These are phyloP conservation scores for Polygonum aviculare DNA, from an alignment of 148 eudicot genomes.

Conservation along the genomic window DNA sequence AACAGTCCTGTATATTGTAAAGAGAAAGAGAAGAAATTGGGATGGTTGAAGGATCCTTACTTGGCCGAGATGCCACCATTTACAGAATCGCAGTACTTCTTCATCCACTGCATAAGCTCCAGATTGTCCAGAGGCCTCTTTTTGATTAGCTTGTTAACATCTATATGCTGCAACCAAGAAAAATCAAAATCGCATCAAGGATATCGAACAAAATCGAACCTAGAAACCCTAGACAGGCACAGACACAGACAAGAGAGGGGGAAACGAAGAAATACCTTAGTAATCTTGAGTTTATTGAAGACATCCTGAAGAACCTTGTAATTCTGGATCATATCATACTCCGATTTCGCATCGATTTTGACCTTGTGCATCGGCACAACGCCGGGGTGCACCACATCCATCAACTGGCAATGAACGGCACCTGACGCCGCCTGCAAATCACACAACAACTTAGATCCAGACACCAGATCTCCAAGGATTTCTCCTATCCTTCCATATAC, in stretches of 20 bases:
- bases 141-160: slow-evolving; percentile 84
- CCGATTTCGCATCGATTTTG: slow-evolving; percentile 82
- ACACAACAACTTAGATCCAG: background rate
- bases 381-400: slow-evolving; percentile 89
- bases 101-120: slow-evolving; percentile 99
- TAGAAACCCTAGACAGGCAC: background rate
- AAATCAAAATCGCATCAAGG: background rate
- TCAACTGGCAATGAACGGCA: slow-evolving; percentile 93
- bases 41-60: slow-evolving; percentile 20
- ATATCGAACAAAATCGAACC: background rate
- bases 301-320: slow-evolving; percentile 94
- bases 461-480: background rate
- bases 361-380: slow-evolving; percentile 91
- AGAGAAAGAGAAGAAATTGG: background rate
- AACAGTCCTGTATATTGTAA: background rate
- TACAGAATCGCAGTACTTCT: slow-evolving; percentile 71
- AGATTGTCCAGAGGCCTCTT: slow-evolving; percentile 85
- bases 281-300: slow-evolving; percentile 78
- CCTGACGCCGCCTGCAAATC: slow-evolving; percentile 67
- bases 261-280: slow-evolving; percentile 31
- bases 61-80: slow-evolving; percentile 45
- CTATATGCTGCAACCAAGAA: slow-evolving; percentile 57
- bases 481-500: background rate
- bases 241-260: background rate
- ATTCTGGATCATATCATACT: slow-evolving; percentile 92